A percentile compares a stretch with the other conserved stretches of the same genome.
These are phyloP conservation scores for Linum trigynum DNA, from an alignment of 345 rosid genomes.

Conservation along the genomic window DNA sequence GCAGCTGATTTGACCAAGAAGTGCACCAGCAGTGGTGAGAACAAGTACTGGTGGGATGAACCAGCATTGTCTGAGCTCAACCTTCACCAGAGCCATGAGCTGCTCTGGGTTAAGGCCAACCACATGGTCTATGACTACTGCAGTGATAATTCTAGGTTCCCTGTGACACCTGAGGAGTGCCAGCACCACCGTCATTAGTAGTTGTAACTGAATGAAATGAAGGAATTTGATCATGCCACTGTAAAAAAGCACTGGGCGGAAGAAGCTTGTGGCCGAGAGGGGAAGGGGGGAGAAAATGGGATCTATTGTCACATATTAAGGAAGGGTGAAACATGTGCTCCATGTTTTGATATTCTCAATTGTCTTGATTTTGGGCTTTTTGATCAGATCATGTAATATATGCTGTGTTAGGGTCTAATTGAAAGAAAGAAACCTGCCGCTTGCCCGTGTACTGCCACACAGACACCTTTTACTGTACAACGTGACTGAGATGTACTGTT, in stretches of 20 bases:
- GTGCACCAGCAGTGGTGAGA: constrained; percentile 50
- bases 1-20: constrained; percentile 37
- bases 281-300: neutral
- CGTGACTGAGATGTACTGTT: too few species aligned
- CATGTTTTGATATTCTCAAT: constrained; percentile 12
- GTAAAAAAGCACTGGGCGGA: neutral
- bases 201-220: neutral
- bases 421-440: too few species aligned
- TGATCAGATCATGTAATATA: neutral
- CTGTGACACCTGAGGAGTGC: constrained; percentile 75
- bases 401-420: too few species aligned
- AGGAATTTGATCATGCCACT: neutral
- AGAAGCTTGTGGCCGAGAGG: neutral
- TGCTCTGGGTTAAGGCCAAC: constrained; percentile 73
- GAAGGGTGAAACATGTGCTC: constrained; percentile 16
- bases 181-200: constrained; percentile 69
- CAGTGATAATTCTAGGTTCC: constrained; percentile 55
- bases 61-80: constrained; percentile 35
- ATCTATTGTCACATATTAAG: neutral
- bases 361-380: neutral
- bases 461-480: too few species aligned
- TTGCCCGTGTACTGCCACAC: too few species aligned
- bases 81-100: constrained; percentile 52
- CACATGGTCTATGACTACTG: constrained; percentile 78
- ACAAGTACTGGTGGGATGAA: constrained; percentile 76